A percentile compares a stretch with the other conserved stretches of the same genome.
These are phyloP conservation scores for Lecanoromycetidae sp. DNA, from an alignment of 2,329 filamentous ascomycete genomes.

Conservation along the genomic window DNA sequence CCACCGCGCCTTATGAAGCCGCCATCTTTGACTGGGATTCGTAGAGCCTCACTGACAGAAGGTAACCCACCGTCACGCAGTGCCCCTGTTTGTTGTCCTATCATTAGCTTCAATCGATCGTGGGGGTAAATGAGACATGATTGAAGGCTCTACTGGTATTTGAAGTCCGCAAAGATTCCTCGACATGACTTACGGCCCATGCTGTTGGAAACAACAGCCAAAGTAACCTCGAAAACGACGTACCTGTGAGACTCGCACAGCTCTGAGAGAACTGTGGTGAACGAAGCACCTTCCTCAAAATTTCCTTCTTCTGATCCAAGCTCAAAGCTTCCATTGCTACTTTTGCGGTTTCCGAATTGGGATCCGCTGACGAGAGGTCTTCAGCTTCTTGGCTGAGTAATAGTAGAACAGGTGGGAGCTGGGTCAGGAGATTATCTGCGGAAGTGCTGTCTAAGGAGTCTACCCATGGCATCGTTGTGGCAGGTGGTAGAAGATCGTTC, in stretches of 20 bases:
- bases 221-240: too few species aligned
- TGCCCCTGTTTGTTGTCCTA: too few species aligned
- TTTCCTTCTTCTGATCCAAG: constrained; percentile 61
- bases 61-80: constrained; percentile 82
- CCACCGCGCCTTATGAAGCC: constrained; percentile 66
- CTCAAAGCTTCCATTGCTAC: constrained; percentile 64
- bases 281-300: constrained; percentile 69
- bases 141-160: too few species aligned
- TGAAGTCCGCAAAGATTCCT: too few species aligned
- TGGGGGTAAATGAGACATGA: too few species aligned
- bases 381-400: constrained; percentile 59
- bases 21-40: constrained; percentile 69
- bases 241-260: constrained; percentile 67
- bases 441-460: constrained; percentile 52
- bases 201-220: too few species aligned
- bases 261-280: constrained; percentile 89
- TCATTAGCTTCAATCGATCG: too few species aligned
- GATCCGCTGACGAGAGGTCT: constrained; percentile 51
- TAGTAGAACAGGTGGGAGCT: constrained; percentile 67
- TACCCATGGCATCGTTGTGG: constrained; percentile 66
- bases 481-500: constrained; percentile 68
- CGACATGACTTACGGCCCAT: too few species aligned
- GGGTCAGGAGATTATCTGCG: constrained; percentile 62
- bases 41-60: constrained; percentile 75
- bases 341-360: constrained; percentile 54